Evolutionary conservation across 2,329 filamentous ascomycete genomes (phyloP), one percentile per base, ranked within the genome.

Genomic region (Pseudogymnoascus sp.): DNA sequence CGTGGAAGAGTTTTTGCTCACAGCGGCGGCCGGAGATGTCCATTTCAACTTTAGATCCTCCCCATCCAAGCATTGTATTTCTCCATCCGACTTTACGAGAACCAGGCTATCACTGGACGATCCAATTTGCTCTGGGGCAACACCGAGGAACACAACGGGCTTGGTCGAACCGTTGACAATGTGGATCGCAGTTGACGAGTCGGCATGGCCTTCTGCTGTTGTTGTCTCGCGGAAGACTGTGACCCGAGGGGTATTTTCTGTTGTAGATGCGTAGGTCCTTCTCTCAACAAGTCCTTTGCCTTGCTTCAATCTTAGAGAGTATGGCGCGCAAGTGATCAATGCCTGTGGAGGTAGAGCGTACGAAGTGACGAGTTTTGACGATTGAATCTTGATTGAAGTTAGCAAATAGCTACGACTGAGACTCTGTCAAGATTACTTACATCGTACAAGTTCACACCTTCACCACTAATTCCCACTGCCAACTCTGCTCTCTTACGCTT

Each of bases 301-400:
- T 68, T 30, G 69, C 61, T 65, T 68, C 72, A 52, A 76, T 76
- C 67, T 83, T 42, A 86, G 72, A 14, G 85, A 88, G 71, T 79
- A 81, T 19, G 84, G 81, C 7, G 84, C 73, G 72, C 85, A 87
- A 61, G 84, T 84, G 71, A 88, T 86, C 60, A 78, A 79, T 61
- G 85, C 82, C 72, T 87, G 84, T 1, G 85, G 86, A 25, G 85
- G 83, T 64, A 88, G 81, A 22, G 85, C 84, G 71, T 88, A 88
- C 1, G 85, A 88, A 5, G 85, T 87, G 68, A 88, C 80, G 65
- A 87, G 76, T 64, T 82, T 79, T 5, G 84, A 82, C 3, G 83
- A 81, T 3, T 84, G 79, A 52, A 87, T 78, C 85, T 88, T 66
- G 63, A 30, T 28, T 45, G 33, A 45, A 45, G 41, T 64, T 62